Evolutionary conservation across 2,329 filamentous ascomycete genomes (phyloP).

Genomic region (Fusarium dimerum): DNA sequence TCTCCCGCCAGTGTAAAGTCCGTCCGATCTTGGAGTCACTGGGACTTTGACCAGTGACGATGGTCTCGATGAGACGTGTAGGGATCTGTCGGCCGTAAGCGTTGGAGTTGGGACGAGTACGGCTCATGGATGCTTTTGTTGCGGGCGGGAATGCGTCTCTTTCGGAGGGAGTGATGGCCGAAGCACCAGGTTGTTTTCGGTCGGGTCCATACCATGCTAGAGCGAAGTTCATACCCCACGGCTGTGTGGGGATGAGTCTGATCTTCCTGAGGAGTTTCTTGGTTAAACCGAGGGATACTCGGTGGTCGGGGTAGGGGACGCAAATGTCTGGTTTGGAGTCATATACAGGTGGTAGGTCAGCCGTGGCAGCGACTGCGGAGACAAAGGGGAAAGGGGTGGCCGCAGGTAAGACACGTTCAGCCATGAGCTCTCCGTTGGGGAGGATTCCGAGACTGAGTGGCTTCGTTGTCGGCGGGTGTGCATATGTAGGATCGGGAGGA

Average conservation of each 20-base stretch:
- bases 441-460: conserved; percentile 53
- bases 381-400: conserved; percentile 62
- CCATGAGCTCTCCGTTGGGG: conserved; percentile 62
- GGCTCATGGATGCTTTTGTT: conserved; percentile 20
- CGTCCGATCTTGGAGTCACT: conserved; percentile 58
- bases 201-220: conserved; percentile 43
- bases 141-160: conserved; percentile 41
- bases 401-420: conserved; percentile 41
- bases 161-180: conserved; percentile 41
- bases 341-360: conserved; percentile 62
- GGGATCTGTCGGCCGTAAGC: conserved; percentile 57
- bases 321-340: conserved; percentile 65
- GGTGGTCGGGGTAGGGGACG: conserved; percentile 68
- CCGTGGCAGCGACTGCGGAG: conserved; percentile 53
- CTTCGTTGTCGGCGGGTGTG: conserved; percentile 46
- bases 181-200: conserved; percentile 26
- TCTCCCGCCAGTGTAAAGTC: conserved; percentile 65
- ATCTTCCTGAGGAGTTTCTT: conserved; percentile 47
- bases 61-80: conserved; percentile 57
- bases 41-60: conserved; percentile 56
- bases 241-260: conserved; percentile 59
- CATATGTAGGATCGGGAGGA: conserved; percentile 62
- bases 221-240: conserved; percentile 54
- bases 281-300: conserved; percentile 46
- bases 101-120: conserved; percentile 43